Conservation (phyloP, 306 rosid species). For the Begonia loranthoides region DNA sequence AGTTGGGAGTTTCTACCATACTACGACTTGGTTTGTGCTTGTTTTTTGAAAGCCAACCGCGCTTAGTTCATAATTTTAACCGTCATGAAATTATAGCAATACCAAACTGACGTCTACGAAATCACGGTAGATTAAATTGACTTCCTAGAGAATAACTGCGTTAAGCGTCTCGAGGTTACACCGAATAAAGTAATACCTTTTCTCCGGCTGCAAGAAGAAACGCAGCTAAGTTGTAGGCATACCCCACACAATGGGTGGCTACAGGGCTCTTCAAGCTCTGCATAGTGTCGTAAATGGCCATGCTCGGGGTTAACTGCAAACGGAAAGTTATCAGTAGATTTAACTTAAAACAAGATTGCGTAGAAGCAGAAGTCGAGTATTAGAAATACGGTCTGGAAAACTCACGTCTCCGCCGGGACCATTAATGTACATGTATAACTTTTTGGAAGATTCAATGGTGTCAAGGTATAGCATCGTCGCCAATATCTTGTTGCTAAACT, state of each 20-base stretch:
- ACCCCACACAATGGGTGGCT: conserved; percentile 77
- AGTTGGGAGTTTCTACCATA: no score
- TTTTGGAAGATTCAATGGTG: conserved; percentile 46
- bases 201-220: conserved; percentile 89
- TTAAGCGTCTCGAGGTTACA: no score
- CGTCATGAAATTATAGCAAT: no score
- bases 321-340: conserved; percentile 12
- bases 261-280: conserved; percentile 79
- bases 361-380: neutral
- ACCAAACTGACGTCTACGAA: no score
- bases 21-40: no score
- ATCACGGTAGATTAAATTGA: neutral
- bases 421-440: conserved; percentile 68
- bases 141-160: no score
- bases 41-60: no score
- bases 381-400: conserved; percentile 1
- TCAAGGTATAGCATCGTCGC: conserved; percentile 94
- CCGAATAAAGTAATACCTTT: conserved; percentile 34
- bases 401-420: conserved; percentile 99
- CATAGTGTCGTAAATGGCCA: conserved; percentile 90
- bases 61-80: no score
- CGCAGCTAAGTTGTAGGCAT: conserved; percentile 63
- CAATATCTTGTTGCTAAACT: conserved; percentile 77
- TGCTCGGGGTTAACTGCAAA: conserved; percentile 82
- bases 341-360: neutral